A percentile compares a stretch with the other conserved stretches of the same genome.
These are phyloP conservation scores for Cotoneaster glaucophyllus DNA, from an alignment of 306 rosid genomes.

Conservation along the genomic window DNA sequence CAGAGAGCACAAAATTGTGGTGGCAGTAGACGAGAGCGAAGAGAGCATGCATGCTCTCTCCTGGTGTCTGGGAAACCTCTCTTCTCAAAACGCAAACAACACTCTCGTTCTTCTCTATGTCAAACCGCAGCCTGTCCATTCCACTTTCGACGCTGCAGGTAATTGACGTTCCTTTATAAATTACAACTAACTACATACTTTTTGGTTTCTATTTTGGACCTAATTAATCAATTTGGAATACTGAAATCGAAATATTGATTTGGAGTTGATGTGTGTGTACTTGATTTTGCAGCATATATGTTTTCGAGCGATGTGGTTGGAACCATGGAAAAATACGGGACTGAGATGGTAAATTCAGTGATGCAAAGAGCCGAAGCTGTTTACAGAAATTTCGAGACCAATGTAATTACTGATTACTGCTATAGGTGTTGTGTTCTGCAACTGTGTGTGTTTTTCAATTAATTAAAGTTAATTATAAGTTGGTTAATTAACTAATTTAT, in stretches of 20 bases:
- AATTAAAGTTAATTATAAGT: background rate
- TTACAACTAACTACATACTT: no score
- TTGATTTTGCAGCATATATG: constrained; percentile 37
- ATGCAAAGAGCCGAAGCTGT: constrained; percentile 67
- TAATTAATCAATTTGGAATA: background rate
- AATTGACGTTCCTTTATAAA: background rate
- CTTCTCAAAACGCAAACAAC: constrained; percentile 27
- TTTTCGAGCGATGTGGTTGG: constrained; percentile 48
- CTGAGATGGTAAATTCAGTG: constrained; percentile 51
- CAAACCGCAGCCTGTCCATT: constrained; percentile 49
- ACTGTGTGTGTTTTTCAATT: background rate
- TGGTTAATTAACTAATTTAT: background rate
- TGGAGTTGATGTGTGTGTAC: background rate
- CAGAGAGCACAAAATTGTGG: constrained; percentile 44
- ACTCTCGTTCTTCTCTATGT: constrained; percentile 65
- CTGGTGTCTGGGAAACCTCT: constrained; percentile 64
- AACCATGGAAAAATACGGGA: constrained; percentile 44
- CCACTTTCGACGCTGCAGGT: constrained; percentile 66
- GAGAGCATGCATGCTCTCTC: constrained; percentile 77
- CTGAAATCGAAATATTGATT: background rate
- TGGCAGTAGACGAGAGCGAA: constrained; percentile 76
- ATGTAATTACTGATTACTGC: constrained; percentile 8
- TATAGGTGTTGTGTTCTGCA: background rate
- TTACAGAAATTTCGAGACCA: constrained; percentile 29
- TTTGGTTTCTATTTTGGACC: no score